These are phyloP conservation scores for Plantago coronopus DNA, from an alignment of 305 asterid genomes.

Conservation along the genomic window DNA sequence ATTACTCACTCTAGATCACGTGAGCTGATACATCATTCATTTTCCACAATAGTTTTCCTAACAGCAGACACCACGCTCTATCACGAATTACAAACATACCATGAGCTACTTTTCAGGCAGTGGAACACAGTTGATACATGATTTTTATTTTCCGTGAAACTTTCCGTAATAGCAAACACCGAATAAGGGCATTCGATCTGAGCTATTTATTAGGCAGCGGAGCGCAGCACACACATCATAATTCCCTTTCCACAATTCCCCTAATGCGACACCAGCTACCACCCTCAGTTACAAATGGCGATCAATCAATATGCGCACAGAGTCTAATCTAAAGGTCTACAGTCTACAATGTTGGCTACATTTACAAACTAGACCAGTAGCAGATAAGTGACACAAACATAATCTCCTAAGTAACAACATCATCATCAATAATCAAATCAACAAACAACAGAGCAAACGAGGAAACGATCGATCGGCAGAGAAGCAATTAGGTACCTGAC, in stretches of 20 bases:
- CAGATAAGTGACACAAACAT: neutral
- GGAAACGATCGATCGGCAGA: neutral
- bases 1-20: no score
- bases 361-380: no score
- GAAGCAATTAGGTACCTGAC: constrained; percentile 36
- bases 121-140: no score
- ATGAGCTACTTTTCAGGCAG: no score
- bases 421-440: constrained; percentile 2
- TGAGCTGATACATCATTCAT: no score
- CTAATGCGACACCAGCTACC: neutral
- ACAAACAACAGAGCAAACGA: neutral
- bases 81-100: no score
- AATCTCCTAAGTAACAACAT: constrained; percentile 4
- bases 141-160: no score
- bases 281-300: neutral
- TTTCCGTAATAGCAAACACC: no score
- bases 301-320: neutral
- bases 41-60: no score
- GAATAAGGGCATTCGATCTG: neutral
- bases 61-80: no score
- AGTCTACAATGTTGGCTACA: no score
- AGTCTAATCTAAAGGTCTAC: neutral
- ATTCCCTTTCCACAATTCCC: constrained; percentile 3
- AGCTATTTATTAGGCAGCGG: neutral
- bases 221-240: neutral